Conservation (phyloP, 805 yeast genomes). For the Priceomyces medius region DNA sequence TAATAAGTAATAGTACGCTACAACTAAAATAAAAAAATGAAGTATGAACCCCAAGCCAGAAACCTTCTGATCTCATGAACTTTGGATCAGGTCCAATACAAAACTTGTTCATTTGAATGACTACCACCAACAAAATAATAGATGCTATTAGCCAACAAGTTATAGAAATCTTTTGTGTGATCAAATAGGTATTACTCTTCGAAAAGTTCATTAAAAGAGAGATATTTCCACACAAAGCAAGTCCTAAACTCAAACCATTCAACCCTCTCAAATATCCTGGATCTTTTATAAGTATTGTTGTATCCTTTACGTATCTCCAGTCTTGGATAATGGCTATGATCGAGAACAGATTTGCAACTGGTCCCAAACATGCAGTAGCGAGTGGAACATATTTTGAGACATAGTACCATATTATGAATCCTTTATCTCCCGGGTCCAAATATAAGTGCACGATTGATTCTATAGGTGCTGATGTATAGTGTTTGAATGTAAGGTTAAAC, state of each 20-base stretch:
- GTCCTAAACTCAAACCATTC: conserved; percentile 59
- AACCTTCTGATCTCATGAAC: conserved; percentile 54
- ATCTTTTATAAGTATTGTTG: conserved; percentile 23
- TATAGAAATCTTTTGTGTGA: conserved; percentile 63
- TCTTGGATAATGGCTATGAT: conserved; percentile 66
- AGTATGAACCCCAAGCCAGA: conserved; percentile 75
- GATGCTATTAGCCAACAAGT: conserved; percentile 65
- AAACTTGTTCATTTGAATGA: conserved; percentile 36
- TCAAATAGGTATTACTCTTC: conserved; percentile 53
- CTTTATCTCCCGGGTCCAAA: conserved; percentile 37
- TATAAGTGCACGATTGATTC: conserved; percentile 27
- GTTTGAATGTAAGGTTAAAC: background rate
- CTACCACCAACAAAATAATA: conserved; percentile 48
- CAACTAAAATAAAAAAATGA: conserved; percentile 60
- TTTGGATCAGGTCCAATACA: conserved; percentile 14
- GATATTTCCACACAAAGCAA: conserved; percentile 68
- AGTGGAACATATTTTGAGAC: conserved; percentile 72
- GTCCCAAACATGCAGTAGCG: conserved; percentile 68
- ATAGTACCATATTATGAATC: conserved; percentile 57
- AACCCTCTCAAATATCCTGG: conserved; percentile 50
- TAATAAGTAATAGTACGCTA: conserved; percentile 49
- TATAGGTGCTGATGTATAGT: conserved; percentile 27
- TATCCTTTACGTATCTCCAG: conserved; percentile 50
- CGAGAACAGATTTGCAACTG: conserved; percentile 72
- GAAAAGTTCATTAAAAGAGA: conserved; percentile 72